phyloP scores from a whole-genome alignment of 2,329 filamentous ascomycete genomes.

The Arthrobotrys sphaeroides region DNA sequence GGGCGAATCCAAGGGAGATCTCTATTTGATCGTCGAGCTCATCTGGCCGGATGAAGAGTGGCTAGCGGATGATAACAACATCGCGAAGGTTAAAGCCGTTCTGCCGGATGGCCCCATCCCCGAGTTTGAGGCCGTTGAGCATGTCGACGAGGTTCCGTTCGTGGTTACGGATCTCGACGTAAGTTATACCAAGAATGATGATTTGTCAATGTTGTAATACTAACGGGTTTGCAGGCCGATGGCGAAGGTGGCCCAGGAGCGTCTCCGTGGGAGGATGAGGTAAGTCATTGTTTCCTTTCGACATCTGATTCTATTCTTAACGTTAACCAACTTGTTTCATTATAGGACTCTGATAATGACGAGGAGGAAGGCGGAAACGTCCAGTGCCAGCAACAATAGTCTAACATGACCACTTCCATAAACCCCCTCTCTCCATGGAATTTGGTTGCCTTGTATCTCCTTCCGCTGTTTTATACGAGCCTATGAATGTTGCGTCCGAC shows the following conservation, averaged over 20 bases:
- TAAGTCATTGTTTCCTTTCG: conserved; percentile 35
- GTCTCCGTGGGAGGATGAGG: conserved; percentile 65
- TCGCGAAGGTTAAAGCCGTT: conserved; percentile 76
- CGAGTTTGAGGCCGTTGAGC: conserved; percentile 72
- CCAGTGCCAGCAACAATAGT: conserved; percentile 78
- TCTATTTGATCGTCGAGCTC: conserved; percentile 86
- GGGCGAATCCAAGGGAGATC: conserved; percentile 81
- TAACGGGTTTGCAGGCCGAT: conserved; percentile 60
- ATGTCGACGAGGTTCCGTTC: conserved; percentile 86
- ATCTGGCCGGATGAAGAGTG: conserved; percentile 89
- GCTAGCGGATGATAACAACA: conserved; percentile 72
- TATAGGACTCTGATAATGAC: conserved; percentile 77
- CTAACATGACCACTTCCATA: neutral
- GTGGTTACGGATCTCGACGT: conserved; percentile 84
- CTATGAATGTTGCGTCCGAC: neutral
- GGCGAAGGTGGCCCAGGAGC: conserved; percentile 62
- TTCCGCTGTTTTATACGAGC: neutral
- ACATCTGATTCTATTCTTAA: conserved; percentile 55
- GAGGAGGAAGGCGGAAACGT: conserved; percentile 69
- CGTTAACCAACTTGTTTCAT: conserved; percentile 67
- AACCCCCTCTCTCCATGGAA: neutral
- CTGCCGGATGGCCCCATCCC: conserved; percentile 72
- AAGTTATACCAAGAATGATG: conserved; percentile 58
- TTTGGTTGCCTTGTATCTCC: neutral
- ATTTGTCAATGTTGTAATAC: neutral